Conservation (phyloP, 352 stramenopile genomes). For the Pythium diclinum region DNA sequence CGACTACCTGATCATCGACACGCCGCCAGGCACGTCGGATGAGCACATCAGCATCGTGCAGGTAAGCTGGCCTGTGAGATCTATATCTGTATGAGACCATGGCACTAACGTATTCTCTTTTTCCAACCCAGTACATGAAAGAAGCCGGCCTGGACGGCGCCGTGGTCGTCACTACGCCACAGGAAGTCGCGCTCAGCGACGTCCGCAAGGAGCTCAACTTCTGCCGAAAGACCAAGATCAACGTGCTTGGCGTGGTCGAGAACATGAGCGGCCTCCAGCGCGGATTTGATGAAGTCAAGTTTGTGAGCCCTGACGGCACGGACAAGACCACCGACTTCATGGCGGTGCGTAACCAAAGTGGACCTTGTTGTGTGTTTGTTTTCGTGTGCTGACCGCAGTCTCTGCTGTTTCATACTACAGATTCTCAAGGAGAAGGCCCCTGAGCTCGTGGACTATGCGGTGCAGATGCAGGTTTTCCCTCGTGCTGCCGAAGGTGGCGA, state of each 20-base stretch:
- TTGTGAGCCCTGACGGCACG: conserved; percentile 45
- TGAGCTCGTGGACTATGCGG: conserved; percentile 62
- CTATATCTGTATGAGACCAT: background rate
- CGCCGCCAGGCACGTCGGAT: conserved; percentile 98
- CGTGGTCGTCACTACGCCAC: conserved; percentile 98
- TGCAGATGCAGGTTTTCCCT: conserved; percentile 93
- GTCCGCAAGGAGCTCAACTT: conserved; percentile 99
- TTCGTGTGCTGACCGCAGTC: background rate
- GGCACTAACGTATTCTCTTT: background rate
- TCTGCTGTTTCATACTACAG: conserved; percentile 25
- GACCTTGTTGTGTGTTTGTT: background rate
- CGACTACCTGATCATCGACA: conserved; percentile 99
- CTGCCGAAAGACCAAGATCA: conserved; percentile 94
- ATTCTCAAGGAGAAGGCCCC: conserved; percentile 85
- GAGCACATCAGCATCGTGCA: conserved; percentile 99
- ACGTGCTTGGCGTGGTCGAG: conserved; percentile 93
- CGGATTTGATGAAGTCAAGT: conserved; percentile 65
- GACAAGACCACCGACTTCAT: conserved; percentile 67
- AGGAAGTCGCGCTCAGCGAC: conserved; percentile 99
- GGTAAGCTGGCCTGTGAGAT: conserved; percentile 23
- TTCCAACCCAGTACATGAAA: conserved; percentile 92
- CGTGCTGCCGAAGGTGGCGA: conserved; percentile 80
- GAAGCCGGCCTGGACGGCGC: conserved; percentile 93
- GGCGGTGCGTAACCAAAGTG: conserved; percentile 32
- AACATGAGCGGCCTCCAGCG: conserved; percentile 98